Evolutionary conservation across 805 yeast genomes (phyloP), one percentile per base, ranked within the genome.

Genomic region (Nakazawaea peltata): DNA sequence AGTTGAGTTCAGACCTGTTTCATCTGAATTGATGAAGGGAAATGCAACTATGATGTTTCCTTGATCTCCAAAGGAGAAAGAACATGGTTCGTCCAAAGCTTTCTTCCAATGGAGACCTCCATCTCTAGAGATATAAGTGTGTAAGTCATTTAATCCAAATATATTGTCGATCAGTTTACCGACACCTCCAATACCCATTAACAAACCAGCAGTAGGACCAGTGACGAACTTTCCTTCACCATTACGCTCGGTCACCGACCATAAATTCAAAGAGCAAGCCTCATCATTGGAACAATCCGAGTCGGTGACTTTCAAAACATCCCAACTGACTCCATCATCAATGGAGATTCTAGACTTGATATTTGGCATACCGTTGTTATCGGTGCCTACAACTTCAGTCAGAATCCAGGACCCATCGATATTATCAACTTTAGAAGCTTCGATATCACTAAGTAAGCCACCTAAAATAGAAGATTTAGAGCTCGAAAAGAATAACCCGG

Each of bases 101-200:
- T 61, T 51, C 19, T 57, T 54, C 95, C 95, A 85, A 0, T 80
- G 60, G n/a, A 64, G 48, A 19, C 95, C 95, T 18, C 84, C 87
- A 58, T 85, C 86, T 38, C 80, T 60, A 0, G 94, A 81, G 6
- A 83, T 50, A 50, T 63, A 86, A 1, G 92, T 74, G 1, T 35
- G 30, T 5, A 32, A 19, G 17, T 47, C 38, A 19, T 36, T 40
- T 24, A 16, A 19, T 11, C 30, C 31, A 2, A 23, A 4, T 11
- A 33, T 12, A 14, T 14, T 27, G 2, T 62, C 61, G 26, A 85
- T 56, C 12, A 48, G 45, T 26, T 67, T 69, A 7, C 97, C 97
- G 19, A 84, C 92, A 50, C 76, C 81, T 23, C 98, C 98, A 17
- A 82, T 71, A 15, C 84, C 97, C 36, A 57, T 28, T 12, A 63